Evolutionary conservation across 441 rosid species (phyloP).

Genomic region (Bocquillonia castaneifolia): DNA sequence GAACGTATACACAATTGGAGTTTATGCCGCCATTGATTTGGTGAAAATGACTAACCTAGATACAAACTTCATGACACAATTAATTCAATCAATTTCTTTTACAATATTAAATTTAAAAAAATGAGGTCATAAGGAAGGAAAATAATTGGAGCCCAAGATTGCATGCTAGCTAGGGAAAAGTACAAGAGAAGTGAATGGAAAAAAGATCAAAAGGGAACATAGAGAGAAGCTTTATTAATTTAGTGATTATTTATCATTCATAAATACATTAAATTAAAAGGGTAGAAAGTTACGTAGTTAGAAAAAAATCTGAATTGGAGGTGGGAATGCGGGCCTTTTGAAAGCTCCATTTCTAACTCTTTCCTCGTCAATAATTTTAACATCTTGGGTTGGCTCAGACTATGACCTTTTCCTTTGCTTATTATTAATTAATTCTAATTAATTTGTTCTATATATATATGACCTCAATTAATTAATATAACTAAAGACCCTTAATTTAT

Average conservation of each 20-base stretch:
- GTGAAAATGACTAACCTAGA: conserved; percentile 32
- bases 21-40: conserved; percentile 5
- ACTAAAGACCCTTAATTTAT: background rate
- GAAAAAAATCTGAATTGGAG: conserved; percentile 1
- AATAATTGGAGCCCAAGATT: conserved; percentile 33
- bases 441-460: background rate
- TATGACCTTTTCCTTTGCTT: conserved; percentile 11
- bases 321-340: conserved; percentile 15
- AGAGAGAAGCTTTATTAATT: background rate
- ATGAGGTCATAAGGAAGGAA: background rate
- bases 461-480: background rate
- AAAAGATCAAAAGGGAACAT: background rate
- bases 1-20: too few relatives aligned
- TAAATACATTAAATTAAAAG: background rate
- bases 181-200: conserved; percentile 3
- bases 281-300: conserved; percentile 29
- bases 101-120: background rate
- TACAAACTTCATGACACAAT: background rate
- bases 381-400: conserved; percentile 27
- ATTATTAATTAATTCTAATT: background rate
- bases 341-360: conserved; percentile 20
- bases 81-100: background rate
- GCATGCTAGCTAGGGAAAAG: conserved; percentile 13
- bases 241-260: conserved; percentile 21
- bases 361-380: conserved; percentile 38